A percentile compares a stretch with the other conserved stretches of the same genome.
phyloP scores from a whole-genome alignment of 2,329 filamentous ascomycete genomes.

The Tolypocladium cylindrosporum region DNA sequence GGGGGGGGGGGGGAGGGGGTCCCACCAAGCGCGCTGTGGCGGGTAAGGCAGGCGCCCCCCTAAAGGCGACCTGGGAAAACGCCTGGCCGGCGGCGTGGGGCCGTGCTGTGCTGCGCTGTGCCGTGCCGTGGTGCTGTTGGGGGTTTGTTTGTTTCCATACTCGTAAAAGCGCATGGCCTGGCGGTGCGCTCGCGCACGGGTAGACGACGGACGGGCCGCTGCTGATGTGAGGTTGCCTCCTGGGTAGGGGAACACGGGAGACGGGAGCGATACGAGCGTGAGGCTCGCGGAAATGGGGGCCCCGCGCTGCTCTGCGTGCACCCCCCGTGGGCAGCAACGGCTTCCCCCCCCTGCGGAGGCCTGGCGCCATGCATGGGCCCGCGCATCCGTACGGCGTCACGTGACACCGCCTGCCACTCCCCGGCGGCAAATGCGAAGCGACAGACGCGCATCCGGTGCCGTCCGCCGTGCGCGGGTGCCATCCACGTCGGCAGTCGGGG shows the following conservation, averaged over 20 bases:
- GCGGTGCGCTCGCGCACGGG: too few species aligned
- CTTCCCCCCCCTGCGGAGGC: neutral
- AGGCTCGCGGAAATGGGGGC: neutral
- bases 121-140: neutral
- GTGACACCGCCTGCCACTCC: slow-evolving; percentile 2
- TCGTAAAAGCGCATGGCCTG: too few species aligned
- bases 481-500: too few species aligned
- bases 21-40: neutral
- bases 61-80: too few species aligned
- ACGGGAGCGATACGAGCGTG: neutral
- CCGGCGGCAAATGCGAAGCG: neutral
- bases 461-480: too few species aligned
- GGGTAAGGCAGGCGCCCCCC: neutral
- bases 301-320: neutral
- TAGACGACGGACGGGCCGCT: too few species aligned
- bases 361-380: slow-evolving; percentile 5
- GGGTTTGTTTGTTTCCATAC: too few species aligned
- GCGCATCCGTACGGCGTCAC: slow-evolving; percentile 6
- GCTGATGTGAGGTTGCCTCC: neutral
- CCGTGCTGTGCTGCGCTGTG: neutral
- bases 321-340: neutral
- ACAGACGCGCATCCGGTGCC: neutral
- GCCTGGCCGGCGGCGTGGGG: neutral
- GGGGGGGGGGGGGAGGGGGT: neutral
- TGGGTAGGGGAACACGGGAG: too few species aligned